Conservation (phyloP, 495 filamentous ascomycete species). For the Aspergillus sclerotiicarbonarius region DNA sequence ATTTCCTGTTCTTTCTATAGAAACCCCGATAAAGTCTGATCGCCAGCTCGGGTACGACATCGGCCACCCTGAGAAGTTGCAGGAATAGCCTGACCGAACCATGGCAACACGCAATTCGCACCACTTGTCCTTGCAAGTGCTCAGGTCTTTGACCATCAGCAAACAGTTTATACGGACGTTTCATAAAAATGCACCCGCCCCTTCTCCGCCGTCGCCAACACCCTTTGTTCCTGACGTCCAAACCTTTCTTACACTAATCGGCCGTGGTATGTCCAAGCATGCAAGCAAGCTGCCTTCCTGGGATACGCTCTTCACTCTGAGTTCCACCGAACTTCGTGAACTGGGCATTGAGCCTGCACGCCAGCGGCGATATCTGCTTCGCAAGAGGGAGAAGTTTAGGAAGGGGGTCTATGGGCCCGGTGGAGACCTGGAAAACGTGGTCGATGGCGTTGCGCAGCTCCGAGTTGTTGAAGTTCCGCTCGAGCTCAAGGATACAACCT, state of each 20-base stretch:
- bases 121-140: constrained; percentile 29
- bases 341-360: constrained; percentile 85
- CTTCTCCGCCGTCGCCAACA: constrained; percentile 65
- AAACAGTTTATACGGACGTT: constrained; percentile 35
- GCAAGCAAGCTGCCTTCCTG: constrained; percentile 78
- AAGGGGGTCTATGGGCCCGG: constrained; percentile 73
- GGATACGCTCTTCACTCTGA: constrained; percentile 80
- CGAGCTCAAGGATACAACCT: constrained; percentile 8
- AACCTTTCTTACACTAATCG: constrained; percentile 91
- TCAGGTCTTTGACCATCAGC: constrained; percentile 25
- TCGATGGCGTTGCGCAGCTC: constrained; percentile 68
- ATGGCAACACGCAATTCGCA: constrained; percentile 38
- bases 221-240: constrained; percentile 84
- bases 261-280: constrained; percentile 78
- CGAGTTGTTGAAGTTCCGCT: constrained; percentile 62
- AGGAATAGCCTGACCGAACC: constrained; percentile 5
- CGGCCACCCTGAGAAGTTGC: not conserved
- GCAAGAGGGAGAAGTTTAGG: constrained; percentile 81
- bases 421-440: constrained; percentile 71
- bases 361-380: constrained; percentile 75
- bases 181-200: constrained; percentile 23
- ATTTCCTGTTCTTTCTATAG: not conserved
- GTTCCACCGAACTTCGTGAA: constrained; percentile 72
- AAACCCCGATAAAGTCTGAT: not conserved
- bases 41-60: not conserved